These are phyloP conservation scores for Striga hermonthica DNA, from an alignment of 305 asterid genomes.

Conservation along the genomic window DNA sequence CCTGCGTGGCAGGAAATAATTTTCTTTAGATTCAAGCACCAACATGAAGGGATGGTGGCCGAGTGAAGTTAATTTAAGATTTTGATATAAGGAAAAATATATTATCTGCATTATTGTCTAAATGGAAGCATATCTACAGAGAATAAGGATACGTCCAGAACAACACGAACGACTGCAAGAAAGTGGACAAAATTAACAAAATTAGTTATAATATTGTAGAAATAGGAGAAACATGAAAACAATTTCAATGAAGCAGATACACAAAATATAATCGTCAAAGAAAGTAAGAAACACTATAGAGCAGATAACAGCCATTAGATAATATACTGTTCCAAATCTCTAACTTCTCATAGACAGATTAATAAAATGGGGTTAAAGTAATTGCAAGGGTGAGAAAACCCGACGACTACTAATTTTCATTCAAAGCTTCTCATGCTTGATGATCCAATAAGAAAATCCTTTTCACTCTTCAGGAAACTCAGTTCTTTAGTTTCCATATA, in stretches of 20 bases:
- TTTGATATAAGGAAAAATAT: conserved; percentile 11
- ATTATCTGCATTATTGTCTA: neutral
- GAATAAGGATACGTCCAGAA: conserved; percentile 93
- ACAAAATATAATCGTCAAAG: too few relatives aligned
- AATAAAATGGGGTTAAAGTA: too few relatives aligned
- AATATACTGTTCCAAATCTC: neutral
- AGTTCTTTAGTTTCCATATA: too few relatives aligned
- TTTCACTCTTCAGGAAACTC: too few relatives aligned
- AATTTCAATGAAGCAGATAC: neutral
- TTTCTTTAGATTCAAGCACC: too few relatives aligned
- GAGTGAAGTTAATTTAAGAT: neutral
- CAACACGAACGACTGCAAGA: conserved; percentile 91
- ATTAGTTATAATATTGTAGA: conserved; percentile 25
- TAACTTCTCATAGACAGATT: neutral
- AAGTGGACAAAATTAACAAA: conserved; percentile 23
- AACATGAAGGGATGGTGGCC: neutral
- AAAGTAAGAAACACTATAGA: neutral
- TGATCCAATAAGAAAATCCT: too few relatives aligned
- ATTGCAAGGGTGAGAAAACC: too few relatives aligned
- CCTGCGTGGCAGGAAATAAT: too few relatives aligned
- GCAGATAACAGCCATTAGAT: neutral
- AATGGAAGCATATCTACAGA: neutral
- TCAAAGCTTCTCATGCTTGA: too few relatives aligned
- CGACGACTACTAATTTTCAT: too few relatives aligned
- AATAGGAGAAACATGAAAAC: neutral